Percentiles rank a stretch among this genome's conserved stretches.
These are phyloP conservation scores for Cladophialophora immunda DNA, from an alignment of 2,329 filamentous ascomycete species.

Conservation along the genomic window DNA sequence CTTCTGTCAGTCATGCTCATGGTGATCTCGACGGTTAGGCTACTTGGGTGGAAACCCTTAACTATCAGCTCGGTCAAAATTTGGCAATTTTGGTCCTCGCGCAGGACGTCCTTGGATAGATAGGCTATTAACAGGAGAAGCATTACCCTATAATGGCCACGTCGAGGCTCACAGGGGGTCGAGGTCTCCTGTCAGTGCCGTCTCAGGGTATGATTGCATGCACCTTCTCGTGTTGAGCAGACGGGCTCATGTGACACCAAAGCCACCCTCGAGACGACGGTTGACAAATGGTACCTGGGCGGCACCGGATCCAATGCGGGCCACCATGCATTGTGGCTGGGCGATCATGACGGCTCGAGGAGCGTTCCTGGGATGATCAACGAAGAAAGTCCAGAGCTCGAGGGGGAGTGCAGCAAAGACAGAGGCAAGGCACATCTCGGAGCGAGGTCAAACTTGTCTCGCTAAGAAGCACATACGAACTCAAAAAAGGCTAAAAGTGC, in stretches of 20 bases:
- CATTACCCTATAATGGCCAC: slow-evolving; percentile 8
- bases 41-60: neutral
- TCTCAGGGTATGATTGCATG: slow-evolving; percentile 35
- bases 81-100: slow-evolving; percentile 7
- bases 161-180: slow-evolving; percentile 25
- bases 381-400: slow-evolving; percentile 1
- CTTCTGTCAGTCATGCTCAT: neutral
- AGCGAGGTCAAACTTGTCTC: slow-evolving; percentile 24
- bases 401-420: slow-evolving; percentile 1
- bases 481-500: slow-evolving; percentile 18
- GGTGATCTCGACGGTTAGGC: neutral
- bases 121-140: slow-evolving; percentile 22
- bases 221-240: slow-evolving; percentile 26
- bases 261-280: slow-evolving; percentile 22
- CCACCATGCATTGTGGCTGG: slow-evolving; percentile 30
- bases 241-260: slow-evolving; percentile 32
- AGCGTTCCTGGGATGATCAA: slow-evolving; percentile 19
- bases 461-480: slow-evolving; percentile 25
- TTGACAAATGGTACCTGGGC: slow-evolving; percentile 37
- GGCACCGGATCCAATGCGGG: slow-evolving; percentile 27
- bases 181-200: slow-evolving; percentile 19
- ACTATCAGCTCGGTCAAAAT: neutral
- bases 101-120: slow-evolving; percentile 16
- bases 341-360: slow-evolving; percentile 30
- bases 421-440: slow-evolving; percentile 23